Percentiles rank a stretch among this genome's conserved stretches.
Evolutionary conservation across 2,329 filamentous ascomycete species (phyloP).

Genomic region (Bipolaris bicolor): DNA sequence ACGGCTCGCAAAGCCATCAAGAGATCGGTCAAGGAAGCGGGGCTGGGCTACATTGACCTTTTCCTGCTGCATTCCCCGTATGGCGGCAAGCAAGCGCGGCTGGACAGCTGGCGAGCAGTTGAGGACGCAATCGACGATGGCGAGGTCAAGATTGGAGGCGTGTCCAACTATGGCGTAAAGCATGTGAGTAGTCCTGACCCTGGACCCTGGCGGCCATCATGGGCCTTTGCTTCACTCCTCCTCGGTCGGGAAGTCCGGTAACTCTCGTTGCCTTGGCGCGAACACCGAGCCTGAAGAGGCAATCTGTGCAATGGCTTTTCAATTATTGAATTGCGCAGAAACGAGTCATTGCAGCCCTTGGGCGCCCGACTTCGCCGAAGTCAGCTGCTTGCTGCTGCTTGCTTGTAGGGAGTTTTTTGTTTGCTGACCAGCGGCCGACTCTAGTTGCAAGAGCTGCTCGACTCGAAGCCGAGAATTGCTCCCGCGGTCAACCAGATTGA

Average conservation of each 20-base stretch:
- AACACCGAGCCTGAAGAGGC: conserved; percentile 9
- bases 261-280: conserved; percentile 2
- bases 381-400: background rate
- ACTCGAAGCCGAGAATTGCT: conserved; percentile 63
- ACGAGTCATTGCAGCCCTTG: background rate
- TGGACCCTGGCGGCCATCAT: conserved; percentile 1
- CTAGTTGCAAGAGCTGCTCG: conserved; percentile 72
- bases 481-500: conserved; percentile 81
- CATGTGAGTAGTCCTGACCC: conserved; percentile 61
- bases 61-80: conserved; percentile 82
- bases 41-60: conserved; percentile 76
- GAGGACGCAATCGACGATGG: conserved; percentile 77
- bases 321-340: conserved; percentile 5
- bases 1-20: conserved; percentile 70
- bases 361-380: conserved; percentile 7
- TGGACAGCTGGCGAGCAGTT: conserved; percentile 77
- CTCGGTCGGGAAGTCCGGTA: conserved; percentile 12
- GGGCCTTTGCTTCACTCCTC: background rate
- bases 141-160: conserved; percentile 72
- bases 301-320: conserved; percentile 1
- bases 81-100: conserved; percentile 69
- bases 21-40: conserved; percentile 67
- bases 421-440: conserved; percentile 20
- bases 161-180: conserved; percentile 78
- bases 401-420: background rate